Percentiles rank a stretch among this genome's conserved stretches.
Evolutionary conservation across 2,329 filamentous ascomycete species (phyloP).

Genomic region (Pseudophaeomoniella oleicola): DNA sequence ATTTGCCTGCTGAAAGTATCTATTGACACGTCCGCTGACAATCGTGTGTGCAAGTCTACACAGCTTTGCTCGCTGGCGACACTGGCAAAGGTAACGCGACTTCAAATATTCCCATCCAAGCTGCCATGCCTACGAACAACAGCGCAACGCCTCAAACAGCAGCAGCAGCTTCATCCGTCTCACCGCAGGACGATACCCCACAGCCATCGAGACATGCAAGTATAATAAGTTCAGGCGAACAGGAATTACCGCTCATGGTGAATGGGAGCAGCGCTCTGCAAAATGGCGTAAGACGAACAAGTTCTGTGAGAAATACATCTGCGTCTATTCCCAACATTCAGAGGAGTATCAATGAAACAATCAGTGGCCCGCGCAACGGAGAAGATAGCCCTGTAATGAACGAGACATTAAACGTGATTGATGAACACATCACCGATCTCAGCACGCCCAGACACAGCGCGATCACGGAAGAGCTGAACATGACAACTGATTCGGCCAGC

Average conservation of each 20-base stretch:
- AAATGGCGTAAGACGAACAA: not conserved
- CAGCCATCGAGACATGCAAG: conserved; percentile 25
- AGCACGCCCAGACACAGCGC: conserved; percentile 43
- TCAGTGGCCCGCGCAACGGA: conserved; percentile 34
- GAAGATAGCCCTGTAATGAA: conserved; percentile 71
- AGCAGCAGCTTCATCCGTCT: conserved; percentile 4
- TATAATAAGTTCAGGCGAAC: conserved; percentile 14
- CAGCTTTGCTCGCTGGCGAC: no score
- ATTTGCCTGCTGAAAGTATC: conserved; percentile 7
- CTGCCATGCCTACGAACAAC: no score
- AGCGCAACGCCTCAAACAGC: conserved; percentile 7
- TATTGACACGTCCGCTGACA: no score
- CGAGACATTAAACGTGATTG: conserved; percentile 88
- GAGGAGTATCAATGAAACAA: conserved; percentile 27
- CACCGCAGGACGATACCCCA: conserved; percentile 20
- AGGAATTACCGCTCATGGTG: conserved; percentile 4
- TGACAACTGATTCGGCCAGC: conserved; percentile 64
- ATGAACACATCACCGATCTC: conserved; percentile 91
- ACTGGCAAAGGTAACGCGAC: no score
- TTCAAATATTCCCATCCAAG: no score
- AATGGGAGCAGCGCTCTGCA: not conserved
- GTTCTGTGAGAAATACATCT: not conserved
- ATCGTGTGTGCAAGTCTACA: no score
- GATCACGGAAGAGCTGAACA: conserved; percentile 34
- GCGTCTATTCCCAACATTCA: conserved; percentile 23